Conservation (phyloP, 257 asterid genomes). For the Misopates orontium region DNA sequence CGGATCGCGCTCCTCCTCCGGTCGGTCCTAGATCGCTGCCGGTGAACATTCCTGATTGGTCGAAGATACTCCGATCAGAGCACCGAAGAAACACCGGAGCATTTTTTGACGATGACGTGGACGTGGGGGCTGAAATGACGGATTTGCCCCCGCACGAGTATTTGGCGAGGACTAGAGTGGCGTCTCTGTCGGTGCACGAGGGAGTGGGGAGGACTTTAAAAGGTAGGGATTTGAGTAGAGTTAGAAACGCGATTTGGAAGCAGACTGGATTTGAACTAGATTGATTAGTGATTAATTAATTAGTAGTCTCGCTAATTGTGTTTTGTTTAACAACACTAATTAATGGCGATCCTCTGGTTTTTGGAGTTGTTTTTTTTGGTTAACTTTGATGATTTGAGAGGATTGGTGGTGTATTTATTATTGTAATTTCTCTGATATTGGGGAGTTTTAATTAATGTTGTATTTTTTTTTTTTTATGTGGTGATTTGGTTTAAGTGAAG, state of each 20-base stretch:
- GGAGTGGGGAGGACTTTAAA: conserved; percentile 58
- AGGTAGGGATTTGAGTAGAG: conserved; percentile 90
- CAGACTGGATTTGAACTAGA: conserved; percentile 59
- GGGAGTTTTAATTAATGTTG: too few species aligned
- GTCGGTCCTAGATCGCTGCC: conserved; percentile 58
- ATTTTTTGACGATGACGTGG: conserved; percentile 22
- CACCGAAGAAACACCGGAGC: conserved; percentile 35
- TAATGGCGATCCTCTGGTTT: conserved; percentile 25
- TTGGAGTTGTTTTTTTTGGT: conserved; percentile 27
- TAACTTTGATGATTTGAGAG: conserved; percentile 37
- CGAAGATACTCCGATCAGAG: conserved; percentile 63
- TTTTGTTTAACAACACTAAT: too few species aligned
- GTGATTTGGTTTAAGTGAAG: too few species aligned
- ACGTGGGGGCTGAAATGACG: conserved; percentile 36
- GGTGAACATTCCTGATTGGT: conserved; percentile 80
- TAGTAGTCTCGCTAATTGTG: too few species aligned
- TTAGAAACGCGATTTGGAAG: conserved; percentile 90
- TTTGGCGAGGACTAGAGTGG: conserved; percentile 63
- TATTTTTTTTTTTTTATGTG: too few species aligned
- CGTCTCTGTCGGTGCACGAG: conserved; percentile 18
- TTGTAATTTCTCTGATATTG: too few species aligned
- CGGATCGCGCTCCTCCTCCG: conserved; percentile 12
- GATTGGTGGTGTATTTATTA: not conserved
- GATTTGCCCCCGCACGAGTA: conserved; percentile 86
- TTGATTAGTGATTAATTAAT: conserved; percentile 32